Evolutionary conservation across 768 basidiomycete species (phyloP).

Genomic region (Calocera viscosa): DNA sequence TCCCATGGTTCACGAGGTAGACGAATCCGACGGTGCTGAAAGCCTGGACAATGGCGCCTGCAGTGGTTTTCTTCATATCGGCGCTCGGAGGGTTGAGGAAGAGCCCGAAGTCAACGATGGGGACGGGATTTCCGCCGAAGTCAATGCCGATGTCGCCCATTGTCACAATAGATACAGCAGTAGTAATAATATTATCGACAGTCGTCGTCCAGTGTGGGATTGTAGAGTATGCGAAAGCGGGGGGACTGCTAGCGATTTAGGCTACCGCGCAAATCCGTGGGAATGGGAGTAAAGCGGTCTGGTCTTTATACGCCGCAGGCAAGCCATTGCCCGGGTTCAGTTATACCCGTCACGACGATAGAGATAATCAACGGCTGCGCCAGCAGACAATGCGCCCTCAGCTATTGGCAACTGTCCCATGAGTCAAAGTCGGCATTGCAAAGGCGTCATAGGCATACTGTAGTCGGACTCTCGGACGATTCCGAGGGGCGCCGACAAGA

Average conservation of each 20-base stretch:
- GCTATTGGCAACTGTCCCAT: too few species aligned
- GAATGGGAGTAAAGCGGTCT: neutral
- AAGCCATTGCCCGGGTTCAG: too few species aligned
- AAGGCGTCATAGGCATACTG: neutral
- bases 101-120: conserved; percentile 34
- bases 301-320: neutral
- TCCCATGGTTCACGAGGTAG: conserved; percentile 26
- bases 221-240: too few species aligned
- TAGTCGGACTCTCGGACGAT: neutral
- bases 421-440: too few species aligned
- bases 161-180: too few species aligned
- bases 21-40: conserved; percentile 28
- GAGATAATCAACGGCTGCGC: too few species aligned
- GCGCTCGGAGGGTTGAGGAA: conserved; percentile 32
- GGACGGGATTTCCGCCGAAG: conserved; percentile 17
- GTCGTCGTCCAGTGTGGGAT: too few species aligned
- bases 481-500: neutral
- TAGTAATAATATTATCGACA: too few species aligned
- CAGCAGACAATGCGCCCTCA: too few species aligned
- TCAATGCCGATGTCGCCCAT: too few species aligned
- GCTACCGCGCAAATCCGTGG: neutral
- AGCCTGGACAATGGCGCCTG: conserved; percentile 33
- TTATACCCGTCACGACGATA: too few species aligned
- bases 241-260: too few species aligned
- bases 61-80: conserved; percentile 28